Conservation (phyloP, 331 rosid genomes). For the Arachis monticola region DNA sequence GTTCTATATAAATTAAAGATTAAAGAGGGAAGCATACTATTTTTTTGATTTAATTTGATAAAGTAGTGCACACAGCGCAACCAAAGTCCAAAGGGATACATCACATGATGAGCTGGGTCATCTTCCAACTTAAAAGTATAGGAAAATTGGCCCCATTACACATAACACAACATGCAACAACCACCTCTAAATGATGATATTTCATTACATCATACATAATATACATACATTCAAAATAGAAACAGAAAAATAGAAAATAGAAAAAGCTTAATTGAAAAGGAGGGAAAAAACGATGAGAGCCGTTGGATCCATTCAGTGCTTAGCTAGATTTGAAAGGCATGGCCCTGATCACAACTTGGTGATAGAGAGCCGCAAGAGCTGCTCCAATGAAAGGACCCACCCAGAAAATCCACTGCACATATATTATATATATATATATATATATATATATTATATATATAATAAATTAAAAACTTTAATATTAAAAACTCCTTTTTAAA, state of each 20-base stretch:
- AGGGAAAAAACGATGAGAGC: neutral
- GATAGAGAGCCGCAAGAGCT: conserved; percentile 70
- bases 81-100: conserved; percentile 37
- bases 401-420: conserved; percentile 68
- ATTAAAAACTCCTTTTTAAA: too few relatives aligned
- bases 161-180: conserved; percentile 23
- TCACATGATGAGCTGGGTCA: conserved; percentile 33
- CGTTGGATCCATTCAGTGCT: conserved; percentile 4
- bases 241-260: neutral
- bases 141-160: conserved; percentile 37
- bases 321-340: conserved; percentile 61
- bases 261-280: neutral
- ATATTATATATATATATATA: too few relatives aligned
- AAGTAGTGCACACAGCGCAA: neutral
- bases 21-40: too few relatives aligned
- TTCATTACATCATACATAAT: conserved; percentile 30
- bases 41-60: too few relatives aligned
- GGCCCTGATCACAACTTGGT: conserved; percentile 69
- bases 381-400: conserved; percentile 71
- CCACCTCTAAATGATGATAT: conserved; percentile 7
- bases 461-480: too few relatives aligned
- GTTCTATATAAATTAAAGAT: too few relatives aligned
- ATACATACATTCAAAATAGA: conserved; percentile 35
- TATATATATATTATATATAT: too few relatives aligned
- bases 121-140: conserved; percentile 45